A percentile compares a stretch with the other conserved stretches of the same genome.
These are phyloP conservation scores for Xylaria cubensis DNA, from an alignment of 495 filamentous ascomycete genomes.

Conservation along the genomic window DNA sequence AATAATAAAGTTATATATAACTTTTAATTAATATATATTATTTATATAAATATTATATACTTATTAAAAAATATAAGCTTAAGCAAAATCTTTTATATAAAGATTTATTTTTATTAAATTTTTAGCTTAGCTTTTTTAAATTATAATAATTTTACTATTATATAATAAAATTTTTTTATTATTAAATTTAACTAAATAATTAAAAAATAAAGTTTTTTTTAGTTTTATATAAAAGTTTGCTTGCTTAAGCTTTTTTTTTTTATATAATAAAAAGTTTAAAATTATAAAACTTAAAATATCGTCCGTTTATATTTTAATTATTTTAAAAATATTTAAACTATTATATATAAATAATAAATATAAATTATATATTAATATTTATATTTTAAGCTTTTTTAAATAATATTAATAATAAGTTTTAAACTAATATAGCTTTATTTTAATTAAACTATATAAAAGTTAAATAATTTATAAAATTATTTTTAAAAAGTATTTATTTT, in stretches of 20 bases:
- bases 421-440: not conserved
- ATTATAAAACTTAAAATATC: not conserved
- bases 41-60: not conserved
- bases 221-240: not conserved
- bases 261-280: too few species aligned
- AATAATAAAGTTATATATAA: too few species aligned
- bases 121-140: not conserved
- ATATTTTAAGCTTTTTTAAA: not conserved
- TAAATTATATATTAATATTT: not conserved
- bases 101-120: too few species aligned
- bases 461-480: constrained; percentile 9
- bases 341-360: not conserved
- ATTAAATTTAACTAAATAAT: constrained; percentile 4
- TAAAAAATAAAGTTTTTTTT: not conserved
- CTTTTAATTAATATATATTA: not conserved
- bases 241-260: not conserved
- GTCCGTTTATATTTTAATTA: not conserved
- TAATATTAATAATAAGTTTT: not conserved
- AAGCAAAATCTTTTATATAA: too few species aligned
- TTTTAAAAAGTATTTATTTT: not conserved
- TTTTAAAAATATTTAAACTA: not conserved
- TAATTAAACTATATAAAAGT: not conserved
- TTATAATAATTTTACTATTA: not conserved
- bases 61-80: too few species aligned
- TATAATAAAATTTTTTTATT: not conserved